A percentile compares a stretch with the other conserved stretches of the same genome.
Evolutionary conservation across 2,329 filamentous ascomycete genomes (phyloP).

Genomic region (Rosellinia necatrix): DNA sequence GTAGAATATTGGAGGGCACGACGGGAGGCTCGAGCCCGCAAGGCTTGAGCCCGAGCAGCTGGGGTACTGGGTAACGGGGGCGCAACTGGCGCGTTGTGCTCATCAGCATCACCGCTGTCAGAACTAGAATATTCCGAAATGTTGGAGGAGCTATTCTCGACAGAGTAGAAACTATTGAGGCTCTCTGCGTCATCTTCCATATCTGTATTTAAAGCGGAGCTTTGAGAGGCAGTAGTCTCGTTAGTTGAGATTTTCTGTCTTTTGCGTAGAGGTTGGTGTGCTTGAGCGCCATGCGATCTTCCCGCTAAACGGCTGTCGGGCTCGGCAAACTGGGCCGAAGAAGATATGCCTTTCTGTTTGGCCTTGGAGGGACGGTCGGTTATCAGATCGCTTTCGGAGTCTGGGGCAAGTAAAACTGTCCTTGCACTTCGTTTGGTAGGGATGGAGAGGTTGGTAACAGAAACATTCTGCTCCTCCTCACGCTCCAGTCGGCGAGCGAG

Average conservation of each 20-base stretch:
- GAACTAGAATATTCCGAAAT: not conserved
- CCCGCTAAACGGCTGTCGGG: not conserved
- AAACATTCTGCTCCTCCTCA: constrained; percentile 22
- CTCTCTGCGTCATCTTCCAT: not conserved
- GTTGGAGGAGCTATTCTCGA: not conserved
- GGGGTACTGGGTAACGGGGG: too few species aligned
- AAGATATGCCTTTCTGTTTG: constrained; percentile 1
- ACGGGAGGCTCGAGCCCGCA: not conserved
- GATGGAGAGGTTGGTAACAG: not conserved
- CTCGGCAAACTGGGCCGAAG: not conserved
- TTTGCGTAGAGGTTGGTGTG: not conserved
- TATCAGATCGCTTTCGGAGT: not conserved
- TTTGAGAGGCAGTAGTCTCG: not conserved
- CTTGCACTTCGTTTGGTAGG: constrained; percentile 2
- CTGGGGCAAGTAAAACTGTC: not conserved
- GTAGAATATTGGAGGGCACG: not conserved
- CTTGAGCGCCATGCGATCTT: not conserved
- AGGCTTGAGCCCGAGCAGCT: not conserved
- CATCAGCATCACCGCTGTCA: not conserved
- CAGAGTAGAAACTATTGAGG: not conserved
- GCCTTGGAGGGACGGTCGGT: not conserved
- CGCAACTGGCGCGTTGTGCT: too few species aligned
- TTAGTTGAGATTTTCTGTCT: constrained; percentile 25
- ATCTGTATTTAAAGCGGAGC: not conserved
- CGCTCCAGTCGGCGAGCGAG: constrained; percentile 22